These are phyloP conservation scores for Polymyxa betae DNA, from an alignment of 208 protist genomes.

Conservation along the genomic window DNA sequence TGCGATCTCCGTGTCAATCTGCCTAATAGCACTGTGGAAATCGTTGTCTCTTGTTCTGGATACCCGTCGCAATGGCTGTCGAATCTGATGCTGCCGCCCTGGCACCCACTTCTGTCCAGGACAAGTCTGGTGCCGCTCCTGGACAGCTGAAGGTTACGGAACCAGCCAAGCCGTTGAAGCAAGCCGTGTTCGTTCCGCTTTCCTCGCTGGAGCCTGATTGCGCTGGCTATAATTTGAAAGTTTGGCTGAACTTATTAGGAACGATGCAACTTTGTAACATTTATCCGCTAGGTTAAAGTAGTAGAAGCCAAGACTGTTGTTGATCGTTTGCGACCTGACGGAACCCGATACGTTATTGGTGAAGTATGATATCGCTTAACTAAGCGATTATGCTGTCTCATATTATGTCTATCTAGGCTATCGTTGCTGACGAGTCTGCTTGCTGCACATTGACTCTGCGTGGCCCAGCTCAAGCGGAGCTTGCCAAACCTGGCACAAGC, in stretches of 20 bases:
- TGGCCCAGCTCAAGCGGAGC: neutral
- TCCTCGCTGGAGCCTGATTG: neutral
- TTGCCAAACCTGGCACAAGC: neutral
- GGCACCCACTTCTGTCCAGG: neutral
- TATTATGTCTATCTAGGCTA: neutral
- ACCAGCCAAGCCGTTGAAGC: neutral
- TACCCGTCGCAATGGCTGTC: too few species aligned
- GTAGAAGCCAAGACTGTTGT: neutral
- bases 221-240: conserved; percentile 45
- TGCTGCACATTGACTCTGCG: conserved; percentile 46
- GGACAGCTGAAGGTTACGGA: neutral
- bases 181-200: conserved; percentile 42
- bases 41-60: too few species aligned
- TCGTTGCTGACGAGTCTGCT: conserved; percentile 15
- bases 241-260: neutral
- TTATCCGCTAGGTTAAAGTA: neutral
- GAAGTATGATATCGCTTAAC: neutral
- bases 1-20: too few species aligned
- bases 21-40: too few species aligned
- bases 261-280: neutral
- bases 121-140: too few species aligned
- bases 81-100: neutral
- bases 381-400: neutral
- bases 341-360: neutral
- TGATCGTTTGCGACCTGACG: neutral